Evolutionary conservation across 1,139 yeast genomes (phyloP).

Genomic region (Sugiyamaella xylanicola): DNA sequence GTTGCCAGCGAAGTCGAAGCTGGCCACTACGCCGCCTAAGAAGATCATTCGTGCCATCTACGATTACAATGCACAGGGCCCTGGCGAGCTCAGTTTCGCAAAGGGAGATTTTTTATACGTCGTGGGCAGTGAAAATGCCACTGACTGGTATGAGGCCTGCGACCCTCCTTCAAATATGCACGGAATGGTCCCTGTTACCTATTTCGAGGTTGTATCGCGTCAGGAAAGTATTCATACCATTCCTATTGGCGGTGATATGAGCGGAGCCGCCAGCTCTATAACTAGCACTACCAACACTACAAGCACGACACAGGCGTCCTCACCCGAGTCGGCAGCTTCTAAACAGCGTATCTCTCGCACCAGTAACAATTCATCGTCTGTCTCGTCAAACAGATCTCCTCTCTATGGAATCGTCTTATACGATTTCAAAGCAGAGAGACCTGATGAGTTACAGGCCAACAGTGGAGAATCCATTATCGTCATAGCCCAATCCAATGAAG

Average conservation of each 20-base stretch:
- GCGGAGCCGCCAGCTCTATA: not conserved
- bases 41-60: constrained; percentile 83
- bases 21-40: constrained; percentile 55
- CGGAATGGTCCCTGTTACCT: constrained; percentile 86
- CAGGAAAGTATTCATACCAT: constrained; percentile 46
- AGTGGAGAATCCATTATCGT: constrained; percentile 90
- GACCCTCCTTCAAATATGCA: constrained; percentile 76
- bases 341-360: constrained; percentile 10
- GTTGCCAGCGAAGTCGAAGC: constrained; percentile 25
- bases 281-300: not conserved
- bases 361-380: constrained; percentile 7
- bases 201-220: constrained; percentile 78
- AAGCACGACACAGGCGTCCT: constrained; percentile 2
- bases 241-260: constrained; percentile 30
- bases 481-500: constrained; percentile 94
- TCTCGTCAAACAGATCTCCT: constrained; percentile 35
- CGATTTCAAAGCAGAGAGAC: constrained; percentile 85
- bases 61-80: constrained; percentile 76
- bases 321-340: constrained; percentile 10
- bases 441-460: constrained; percentile 78
- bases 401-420: constrained; percentile 71
- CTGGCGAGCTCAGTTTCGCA: constrained; percentile 75
- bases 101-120: constrained; percentile 92
- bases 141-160: constrained; percentile 85
- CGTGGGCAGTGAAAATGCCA: constrained; percentile 58